Evolutionary conservation across 2,329 filamentous ascomycete species (phyloP).

Genomic region (Xylaria hypoxylon): DNA sequence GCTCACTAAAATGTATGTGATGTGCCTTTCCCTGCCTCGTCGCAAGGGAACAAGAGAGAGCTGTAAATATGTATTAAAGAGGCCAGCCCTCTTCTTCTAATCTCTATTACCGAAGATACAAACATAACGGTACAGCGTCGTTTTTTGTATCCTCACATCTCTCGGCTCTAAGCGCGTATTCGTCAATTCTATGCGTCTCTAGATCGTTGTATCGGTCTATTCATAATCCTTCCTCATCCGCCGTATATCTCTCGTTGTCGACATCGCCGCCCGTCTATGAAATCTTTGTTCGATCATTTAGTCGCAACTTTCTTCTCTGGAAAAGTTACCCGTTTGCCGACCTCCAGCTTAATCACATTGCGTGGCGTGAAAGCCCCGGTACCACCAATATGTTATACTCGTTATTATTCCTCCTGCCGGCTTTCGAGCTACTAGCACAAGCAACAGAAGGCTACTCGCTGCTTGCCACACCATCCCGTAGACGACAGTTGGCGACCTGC

Average conservation of each 20-base stretch:
- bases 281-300: background rate
- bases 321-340: background rate
- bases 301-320: background rate
- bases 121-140: background rate
- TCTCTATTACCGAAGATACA: constrained; percentile 2
- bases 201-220: constrained; percentile 11
- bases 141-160: constrained; percentile 1
- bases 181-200: constrained; percentile 13
- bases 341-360: background rate
- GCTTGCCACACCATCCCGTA: constrained; percentile 32
- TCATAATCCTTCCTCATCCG: constrained; percentile 8
- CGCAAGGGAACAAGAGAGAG: constrained; percentile 1
- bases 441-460: constrained; percentile 43
- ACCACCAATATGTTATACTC: constrained; percentile 37
- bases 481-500: constrained; percentile 49
- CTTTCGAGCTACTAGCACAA: constrained; percentile 35
- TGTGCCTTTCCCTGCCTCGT: background rate
- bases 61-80: constrained; percentile 23
- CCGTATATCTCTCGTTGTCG: background rate
- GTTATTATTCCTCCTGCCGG: constrained; percentile 37
- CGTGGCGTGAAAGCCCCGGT: background rate
- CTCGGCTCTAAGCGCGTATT: background rate
- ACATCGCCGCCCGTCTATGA: background rate
- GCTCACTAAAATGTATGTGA: background rate
- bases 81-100: background rate